A percentile compares a stretch with the other conserved stretches of the same genome.
Conservation (phyloP, 1,139 yeast genomes). For the Candida sojae region DNA sequence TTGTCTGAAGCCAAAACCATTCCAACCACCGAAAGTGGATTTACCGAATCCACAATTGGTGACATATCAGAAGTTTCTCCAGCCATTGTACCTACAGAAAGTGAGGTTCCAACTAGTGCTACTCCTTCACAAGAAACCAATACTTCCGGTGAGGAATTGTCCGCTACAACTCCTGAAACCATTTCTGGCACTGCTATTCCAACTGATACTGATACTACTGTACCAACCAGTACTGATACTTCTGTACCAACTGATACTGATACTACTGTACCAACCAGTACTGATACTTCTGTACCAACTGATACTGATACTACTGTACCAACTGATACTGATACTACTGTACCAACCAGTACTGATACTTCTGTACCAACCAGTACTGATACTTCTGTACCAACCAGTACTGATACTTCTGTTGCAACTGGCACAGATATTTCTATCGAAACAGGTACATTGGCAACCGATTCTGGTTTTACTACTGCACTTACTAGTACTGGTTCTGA, state of each 20-base stretch:
- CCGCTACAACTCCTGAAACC: not conserved
- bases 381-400: too few relatives aligned
- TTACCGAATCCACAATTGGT: not conserved
- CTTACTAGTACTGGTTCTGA: slow-evolving; percentile 3
- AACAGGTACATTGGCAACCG: not conserved
- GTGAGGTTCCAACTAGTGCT: not conserved
- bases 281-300: too few relatives aligned
- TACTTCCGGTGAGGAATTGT: not conserved
- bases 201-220: slow-evolving; percentile 2
- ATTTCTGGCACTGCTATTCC: not conserved
- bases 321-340: too few relatives aligned
- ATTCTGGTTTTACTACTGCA: not conserved
- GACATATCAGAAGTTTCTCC: not conserved
- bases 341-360: too few relatives aligned
- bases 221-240: too few relatives aligned
- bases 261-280: too few relatives aligned
- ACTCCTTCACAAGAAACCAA: not conserved
- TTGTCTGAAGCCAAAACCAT: not conserved
- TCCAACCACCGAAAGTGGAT: not conserved
- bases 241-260: too few relatives aligned
- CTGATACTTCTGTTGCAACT: too few relatives aligned
- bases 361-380: too few relatives aligned
- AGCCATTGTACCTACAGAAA: not conserved
- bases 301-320: too few relatives aligned
- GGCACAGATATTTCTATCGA: too few relatives aligned